These are phyloP conservation scores for Marasmius sp. DNA, from an alignment of 1,284 basidiomycete species.

Conservation along the genomic window DNA sequence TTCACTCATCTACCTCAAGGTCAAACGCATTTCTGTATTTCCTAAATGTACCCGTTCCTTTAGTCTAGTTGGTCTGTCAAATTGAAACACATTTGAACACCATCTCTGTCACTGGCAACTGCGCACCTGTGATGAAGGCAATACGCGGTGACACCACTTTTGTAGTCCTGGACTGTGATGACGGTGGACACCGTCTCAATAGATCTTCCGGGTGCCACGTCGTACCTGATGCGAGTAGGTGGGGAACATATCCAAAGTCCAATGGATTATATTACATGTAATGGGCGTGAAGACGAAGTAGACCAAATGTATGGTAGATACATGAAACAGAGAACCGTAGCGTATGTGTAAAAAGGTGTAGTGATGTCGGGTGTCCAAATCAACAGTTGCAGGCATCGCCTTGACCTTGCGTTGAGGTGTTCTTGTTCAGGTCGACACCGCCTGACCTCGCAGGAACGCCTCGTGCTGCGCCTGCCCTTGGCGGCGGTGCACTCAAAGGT, in stretches of 20 bases:
- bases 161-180: too few relatives aligned
- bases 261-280: background rate
- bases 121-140: too few relatives aligned
- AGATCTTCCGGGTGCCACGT: too few relatives aligned
- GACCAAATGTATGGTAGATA: background rate
- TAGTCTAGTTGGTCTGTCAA: too few relatives aligned
- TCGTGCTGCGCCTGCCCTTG: constrained; percentile 52
- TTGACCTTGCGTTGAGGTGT: constrained; percentile 45
- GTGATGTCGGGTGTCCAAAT: constrained; percentile 15
- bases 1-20: background rate
- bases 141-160: too few relatives aligned
- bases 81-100: too few relatives aligned
- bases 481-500: constrained; percentile 69
- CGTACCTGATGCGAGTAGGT: background rate
- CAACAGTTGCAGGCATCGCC: constrained; percentile 77
- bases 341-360: constrained; percentile 11
- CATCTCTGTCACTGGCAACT: too few relatives aligned
- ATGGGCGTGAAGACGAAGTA: background rate
- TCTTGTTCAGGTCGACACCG: constrained; percentile 75
- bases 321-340: background rate
- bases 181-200: too few relatives aligned
- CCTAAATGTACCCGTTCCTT: too few relatives aligned
- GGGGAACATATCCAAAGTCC: background rate
- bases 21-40: too few relatives aligned
- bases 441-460: constrained; percentile 47